Evolutionary conservation across 1,284 basidiomycete genomes (phyloP).

Genomic region (Cutaneotrichosporon arboriforme): DNA sequence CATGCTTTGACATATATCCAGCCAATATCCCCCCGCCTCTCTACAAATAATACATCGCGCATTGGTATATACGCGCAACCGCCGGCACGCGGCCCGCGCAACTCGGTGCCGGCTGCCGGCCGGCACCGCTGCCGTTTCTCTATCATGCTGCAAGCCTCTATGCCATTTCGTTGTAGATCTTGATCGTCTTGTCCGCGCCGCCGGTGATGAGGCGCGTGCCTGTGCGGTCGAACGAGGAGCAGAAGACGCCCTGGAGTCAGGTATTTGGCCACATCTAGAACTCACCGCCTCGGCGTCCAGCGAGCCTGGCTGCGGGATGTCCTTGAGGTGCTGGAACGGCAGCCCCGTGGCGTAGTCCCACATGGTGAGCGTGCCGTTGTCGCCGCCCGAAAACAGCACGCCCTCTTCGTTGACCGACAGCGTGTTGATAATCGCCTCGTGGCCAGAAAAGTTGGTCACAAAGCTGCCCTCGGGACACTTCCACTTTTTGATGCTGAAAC

Average conservation of each 20-base stretch:
- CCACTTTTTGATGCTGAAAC: slow-evolving; percentile 93
- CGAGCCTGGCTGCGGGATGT: slow-evolving; percentile 92
- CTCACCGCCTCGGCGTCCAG: slow-evolving; percentile 88
- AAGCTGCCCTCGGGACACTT: slow-evolving; percentile 94
- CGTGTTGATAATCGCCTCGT: slow-evolving; percentile 97
- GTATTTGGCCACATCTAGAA: slow-evolving; percentile 14
- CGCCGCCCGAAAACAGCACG: slow-evolving; percentile 91
- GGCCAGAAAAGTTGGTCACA: slow-evolving; percentile 91
- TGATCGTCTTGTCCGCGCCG: slow-evolving; percentile 97
- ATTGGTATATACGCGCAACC: no score
- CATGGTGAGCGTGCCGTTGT: slow-evolving; percentile 80
- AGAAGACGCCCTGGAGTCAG: slow-evolving; percentile 60
- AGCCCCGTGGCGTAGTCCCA: slow-evolving; percentile 95
- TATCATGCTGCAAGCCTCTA: slow-evolving; percentile 12
- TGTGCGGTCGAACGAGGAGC: slow-evolving; percentile 92
- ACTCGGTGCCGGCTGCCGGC: no score
- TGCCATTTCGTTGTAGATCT: slow-evolving; percentile 51
- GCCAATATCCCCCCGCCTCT: no score
- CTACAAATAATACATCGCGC: no score
- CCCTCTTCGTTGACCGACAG: slow-evolving; percentile 90
- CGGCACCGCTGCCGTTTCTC: no score
- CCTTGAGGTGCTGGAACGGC: slow-evolving; percentile 90
- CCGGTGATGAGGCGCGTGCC: slow-evolving; percentile 93
- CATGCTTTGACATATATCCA: no score
- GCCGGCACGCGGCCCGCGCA: no score